These are phyloP conservation scores for Hypholoma sublateritium DNA, from an alignment of 768 basidiomycete species.

Conservation along the genomic window DNA sequence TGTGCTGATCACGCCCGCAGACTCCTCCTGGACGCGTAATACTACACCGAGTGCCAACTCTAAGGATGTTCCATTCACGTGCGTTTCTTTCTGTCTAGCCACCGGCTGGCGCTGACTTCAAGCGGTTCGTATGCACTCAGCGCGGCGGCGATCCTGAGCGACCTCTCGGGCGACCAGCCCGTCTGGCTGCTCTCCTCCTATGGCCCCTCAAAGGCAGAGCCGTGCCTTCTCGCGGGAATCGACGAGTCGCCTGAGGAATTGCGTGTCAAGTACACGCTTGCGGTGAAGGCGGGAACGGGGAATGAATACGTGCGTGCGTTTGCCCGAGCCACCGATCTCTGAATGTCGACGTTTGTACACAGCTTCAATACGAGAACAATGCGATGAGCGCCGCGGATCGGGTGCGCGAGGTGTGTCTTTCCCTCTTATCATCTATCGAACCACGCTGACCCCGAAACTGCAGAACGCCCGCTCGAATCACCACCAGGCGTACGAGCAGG, in stretches of 20 bases:
- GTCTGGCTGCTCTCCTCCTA: constrained; percentile 80
- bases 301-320: constrained; percentile 67
- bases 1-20: constrained; percentile 19
- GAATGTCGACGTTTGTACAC: constrained; percentile 5
- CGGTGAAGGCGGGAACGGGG: constrained; percentile 50
- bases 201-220: constrained; percentile 74
- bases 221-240: constrained; percentile 57
- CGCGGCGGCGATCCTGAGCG: constrained; percentile 22
- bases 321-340: background rate
- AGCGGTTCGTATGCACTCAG: too few species aligned
- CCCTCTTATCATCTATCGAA: background rate
- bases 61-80: constrained; percentile 7
- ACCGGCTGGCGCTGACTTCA: too few species aligned
- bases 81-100: too few species aligned
- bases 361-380: constrained; percentile 53
- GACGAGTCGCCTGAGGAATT: constrained; percentile 73
- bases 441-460: background rate
- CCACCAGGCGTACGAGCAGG: constrained; percentile 51
- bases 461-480: constrained; percentile 52
- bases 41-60: background rate
- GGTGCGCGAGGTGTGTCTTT: constrained; percentile 34
- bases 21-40: constrained; percentile 36
- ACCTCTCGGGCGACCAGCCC: constrained; percentile 74
- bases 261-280: constrained; percentile 59
- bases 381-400: constrained; percentile 55